Evolutionary conservation across 345 rosid species (phyloP), one percentile per base, ranked within the genome.

Genomic region (Leavenworthia alabamica): DNA sequence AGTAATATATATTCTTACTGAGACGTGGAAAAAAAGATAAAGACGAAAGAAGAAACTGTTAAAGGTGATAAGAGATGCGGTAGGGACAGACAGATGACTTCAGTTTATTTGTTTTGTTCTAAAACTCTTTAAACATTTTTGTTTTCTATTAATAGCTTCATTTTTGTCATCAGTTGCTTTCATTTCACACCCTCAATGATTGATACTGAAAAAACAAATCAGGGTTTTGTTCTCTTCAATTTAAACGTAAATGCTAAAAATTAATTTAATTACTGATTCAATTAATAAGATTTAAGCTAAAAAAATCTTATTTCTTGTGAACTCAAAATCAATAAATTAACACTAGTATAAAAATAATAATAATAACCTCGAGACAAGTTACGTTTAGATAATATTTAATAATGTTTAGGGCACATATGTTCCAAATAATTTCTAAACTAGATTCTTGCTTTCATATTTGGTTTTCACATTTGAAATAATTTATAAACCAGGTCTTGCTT

Each of bases 51-150:
- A 28, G 56, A 53, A 69, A 36, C 35, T 69, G 43, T 20, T 61
- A 61, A 45, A 69, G 56, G 20, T 32, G 28, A 28, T 7, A 4
- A 13, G 49, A 60, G 62, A 60, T 51, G 73, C 47, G 52, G 67
- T 60, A 17, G 61, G 55, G 67, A 68, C 41, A 13, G 55, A 43
- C 36, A 48, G 46, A 3, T 61, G 73, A 61, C 56, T 44, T 54
- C 56, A 69, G 55, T 56, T 68, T 26, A 51, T 55, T 60, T 68
- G 73, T 68, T 42, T 51, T 59, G 60, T 41, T 39, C 63, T 48
- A 7, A 28, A 46, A 57, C 57, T 57, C 19, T 7, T 0, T 0
- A 3, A n/a, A 2, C 1, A 6, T 45, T 22, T 10, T 19, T n/a
- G n/a, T n/a, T 1, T 22, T 10, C 33, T 9, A 8, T 6, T 16